Evolutionary conservation across 2,329 filamentous ascomycete genomes (phyloP), one percentile per base, ranked within the genome.

Genomic region (Colletotrichum magnum): DNA sequence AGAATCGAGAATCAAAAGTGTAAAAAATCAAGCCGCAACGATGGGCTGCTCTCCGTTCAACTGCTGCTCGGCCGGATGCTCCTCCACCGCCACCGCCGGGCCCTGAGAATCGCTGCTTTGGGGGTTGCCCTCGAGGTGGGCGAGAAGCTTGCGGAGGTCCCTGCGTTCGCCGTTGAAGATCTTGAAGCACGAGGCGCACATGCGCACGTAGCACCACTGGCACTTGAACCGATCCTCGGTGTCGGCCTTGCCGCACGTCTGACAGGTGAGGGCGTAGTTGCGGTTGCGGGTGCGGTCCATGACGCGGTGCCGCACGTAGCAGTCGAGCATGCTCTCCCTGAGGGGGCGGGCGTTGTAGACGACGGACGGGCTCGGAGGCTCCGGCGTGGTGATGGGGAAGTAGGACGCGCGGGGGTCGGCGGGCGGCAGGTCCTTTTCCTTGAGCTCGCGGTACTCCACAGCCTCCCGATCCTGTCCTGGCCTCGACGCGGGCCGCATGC

Each of bases 221-320:
- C 87, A 89, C 21, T 79, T 80, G 77, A 79, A 84, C 43, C 87
- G 83, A 70, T 82, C 77, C 52, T 82, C 80, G 6, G 75, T 73
- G 66, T 88, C 85, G 58, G 80, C 78, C 65, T 79, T 80, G 60
- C 81, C 80, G 76, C 88, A 90, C 4, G 84, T 81, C 76, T 88
- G 85, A 75, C 88, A 90, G 12, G 85, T 80, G 21, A 89, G 79
- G 2, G 87, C 81, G 73, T 88, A 86, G 73, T 82, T 75, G 54
- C 74, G 77, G 75, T 89, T 89, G 69, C 79, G 78, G 61, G 83
- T 82, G 45, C 81, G 77, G 62, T 84, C 80, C 84, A 89, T 86
- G 54, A 77, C 80, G 54, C 75, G 75, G 74, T 90, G 88, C 4
- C 76, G 75, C 48, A 83, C 82, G 65, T 85, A 81, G 76, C 88